Percentiles rank a stretch among this genome's conserved stretches.
Conservation (phyloP, 2,329 filamentous ascomycete genomes). For the Monosporascus cannonballus region DNA sequence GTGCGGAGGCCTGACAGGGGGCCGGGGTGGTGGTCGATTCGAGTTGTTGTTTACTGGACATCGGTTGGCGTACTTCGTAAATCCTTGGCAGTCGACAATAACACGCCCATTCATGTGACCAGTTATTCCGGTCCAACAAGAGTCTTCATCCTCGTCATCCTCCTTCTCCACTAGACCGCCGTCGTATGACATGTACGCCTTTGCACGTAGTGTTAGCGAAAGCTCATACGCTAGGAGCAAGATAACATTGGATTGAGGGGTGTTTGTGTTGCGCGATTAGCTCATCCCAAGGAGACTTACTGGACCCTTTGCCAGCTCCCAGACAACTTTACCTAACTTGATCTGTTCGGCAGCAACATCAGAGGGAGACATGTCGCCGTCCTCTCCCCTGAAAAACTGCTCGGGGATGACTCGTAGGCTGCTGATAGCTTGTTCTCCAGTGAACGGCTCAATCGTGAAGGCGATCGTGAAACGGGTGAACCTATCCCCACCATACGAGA, state of each 20-base stretch:
- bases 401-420: constrained; percentile 37
- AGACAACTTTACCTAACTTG: constrained; percentile 37
- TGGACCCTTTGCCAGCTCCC: constrained; percentile 40
- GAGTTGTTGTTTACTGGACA: constrained; percentile 15
- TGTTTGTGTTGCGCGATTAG: no score
- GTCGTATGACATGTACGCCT: constrained; percentile 39
- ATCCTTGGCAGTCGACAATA: constrained; percentile 37
- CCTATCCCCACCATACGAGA: constrained; percentile 28
- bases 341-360: constrained; percentile 32
- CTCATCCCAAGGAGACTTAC: not conserved
- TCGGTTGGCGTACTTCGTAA: constrained; percentile 27
- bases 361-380: constrained; percentile 19
- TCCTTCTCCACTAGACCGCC: constrained; percentile 31
- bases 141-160: constrained; percentile 12
- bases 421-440: constrained; percentile 37
- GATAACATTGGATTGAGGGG: no score
- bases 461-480: constrained; percentile 32
- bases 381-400: constrained; percentile 33
- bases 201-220: not conserved
- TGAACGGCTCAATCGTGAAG: constrained; percentile 31
- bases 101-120: constrained; percentile 33
- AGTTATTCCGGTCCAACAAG: constrained; percentile 14
- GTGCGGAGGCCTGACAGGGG: constrained; percentile 4
- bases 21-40: not conserved
- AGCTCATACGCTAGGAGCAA: not conserved